Evolutionary conservation across 768 basidiomycete genomes (phyloP).

Genomic region (Chalciporus chontae): DNA sequence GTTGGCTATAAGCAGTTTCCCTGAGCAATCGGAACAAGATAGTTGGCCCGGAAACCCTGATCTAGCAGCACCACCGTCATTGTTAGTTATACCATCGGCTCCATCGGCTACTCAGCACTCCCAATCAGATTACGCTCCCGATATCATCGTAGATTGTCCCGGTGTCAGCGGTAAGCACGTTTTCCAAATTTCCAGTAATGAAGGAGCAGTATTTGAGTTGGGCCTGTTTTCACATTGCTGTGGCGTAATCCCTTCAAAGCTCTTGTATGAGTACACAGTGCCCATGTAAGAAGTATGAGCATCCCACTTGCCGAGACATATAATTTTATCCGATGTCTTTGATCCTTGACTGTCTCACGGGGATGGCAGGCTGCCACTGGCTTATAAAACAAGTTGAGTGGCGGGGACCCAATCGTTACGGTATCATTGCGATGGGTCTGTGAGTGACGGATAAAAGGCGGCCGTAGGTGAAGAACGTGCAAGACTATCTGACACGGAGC

Average conservation of each 20-base stretch:
- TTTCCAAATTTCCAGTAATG: neutral
- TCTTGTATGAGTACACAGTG: neutral
- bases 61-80: slow-evolving; percentile 17
- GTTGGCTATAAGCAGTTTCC: slow-evolving; percentile 23
- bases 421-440: slow-evolving; percentile 6
- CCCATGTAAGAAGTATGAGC: neutral
- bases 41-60: slow-evolving; percentile 20
- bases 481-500: slow-evolving; percentile 2
- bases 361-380: neutral
- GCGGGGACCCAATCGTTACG: slow-evolving; percentile 4
- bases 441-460: slow-evolving; percentile 7
- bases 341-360: slow-evolving; percentile 10
- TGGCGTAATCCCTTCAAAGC: slow-evolving; percentile 7
- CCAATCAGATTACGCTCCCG: neutral
- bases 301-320: slow-evolving; percentile 10
- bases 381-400: slow-evolving; percentile 2
- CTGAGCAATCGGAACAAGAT: slow-evolving; percentile 25
- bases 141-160: too few species aligned
- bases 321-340: slow-evolving; percentile 6
- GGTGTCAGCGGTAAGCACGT: neutral
- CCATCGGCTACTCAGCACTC: slow-evolving; percentile 15
- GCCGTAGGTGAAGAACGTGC: slow-evolving; percentile 10
- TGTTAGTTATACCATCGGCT: slow-evolving; percentile 17
- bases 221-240: neutral
- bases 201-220: neutral